Evolutionary conservation across 176 grass and related monocot species (phyloP).

Genomic region (Musa troglodytarum): DNA sequence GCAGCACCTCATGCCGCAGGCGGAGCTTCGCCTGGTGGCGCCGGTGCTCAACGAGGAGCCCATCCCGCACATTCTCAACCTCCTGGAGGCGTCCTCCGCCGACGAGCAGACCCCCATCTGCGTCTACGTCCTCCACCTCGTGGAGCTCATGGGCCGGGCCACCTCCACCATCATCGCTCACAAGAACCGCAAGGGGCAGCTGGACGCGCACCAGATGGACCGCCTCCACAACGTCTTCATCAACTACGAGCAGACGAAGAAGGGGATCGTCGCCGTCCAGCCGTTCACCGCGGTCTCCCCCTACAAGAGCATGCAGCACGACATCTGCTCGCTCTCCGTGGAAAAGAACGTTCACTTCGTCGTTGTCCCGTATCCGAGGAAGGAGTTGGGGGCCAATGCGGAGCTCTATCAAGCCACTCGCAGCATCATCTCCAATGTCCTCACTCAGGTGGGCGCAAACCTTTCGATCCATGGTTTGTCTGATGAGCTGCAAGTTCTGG

Average conservation of each 20-base stretch:
- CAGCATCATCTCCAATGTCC: constrained; percentile 18
- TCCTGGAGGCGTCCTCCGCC: constrained; percentile 22
- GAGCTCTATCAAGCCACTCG: constrained; percentile 15
- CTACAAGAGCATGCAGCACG: constrained; percentile 30
- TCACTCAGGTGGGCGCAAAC: constrained; percentile 9
- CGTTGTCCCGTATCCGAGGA: constrained; percentile 25
- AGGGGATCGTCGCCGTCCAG: constrained; percentile 16
- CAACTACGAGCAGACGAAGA: constrained; percentile 17
- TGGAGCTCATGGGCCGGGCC: constrained; percentile 18
- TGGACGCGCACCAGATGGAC: constrained; percentile 14
- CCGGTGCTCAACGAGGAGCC: constrained; percentile 18
- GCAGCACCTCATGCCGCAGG: neutral
- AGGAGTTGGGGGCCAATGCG: neutral
- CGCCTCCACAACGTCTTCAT: constrained; percentile 13
- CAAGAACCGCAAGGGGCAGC: constrained; percentile 16
- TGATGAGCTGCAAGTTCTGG: neutral
- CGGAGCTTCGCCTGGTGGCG: neutral
- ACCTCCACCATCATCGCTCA: constrained; percentile 25
- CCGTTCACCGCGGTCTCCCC: constrained; percentile 35
- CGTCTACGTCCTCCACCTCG: constrained; percentile 26
- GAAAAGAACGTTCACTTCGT: constrained; percentile 24
- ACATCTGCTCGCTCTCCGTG: constrained; percentile 27
- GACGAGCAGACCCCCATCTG: neutral
- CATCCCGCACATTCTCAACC: constrained; percentile 5
- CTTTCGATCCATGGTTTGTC: neutral